phyloP scores from a whole-genome alignment of 148 eudicot species.

The Vaccinium corymbosum region DNA sequence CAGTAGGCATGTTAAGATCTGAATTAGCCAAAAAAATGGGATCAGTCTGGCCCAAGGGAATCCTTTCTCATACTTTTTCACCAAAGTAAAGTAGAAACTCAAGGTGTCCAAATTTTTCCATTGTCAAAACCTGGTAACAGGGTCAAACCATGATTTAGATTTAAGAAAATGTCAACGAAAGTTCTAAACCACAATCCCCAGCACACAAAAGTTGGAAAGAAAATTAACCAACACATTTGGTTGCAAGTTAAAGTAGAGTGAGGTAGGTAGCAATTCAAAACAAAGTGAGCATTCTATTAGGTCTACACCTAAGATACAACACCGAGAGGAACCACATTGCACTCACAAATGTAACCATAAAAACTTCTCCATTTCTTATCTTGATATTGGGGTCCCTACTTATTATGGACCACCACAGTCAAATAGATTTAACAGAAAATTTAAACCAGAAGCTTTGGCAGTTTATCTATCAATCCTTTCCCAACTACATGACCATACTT shows the following conservation, averaged over 20 bases:
- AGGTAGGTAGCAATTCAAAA: background rate
- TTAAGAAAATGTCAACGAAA: background rate
- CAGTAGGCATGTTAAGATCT: constrained; percentile 97
- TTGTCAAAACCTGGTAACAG: constrained; percentile 62
- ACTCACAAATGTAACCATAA: background rate
- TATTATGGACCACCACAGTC: background rate
- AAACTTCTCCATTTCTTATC: background rate
- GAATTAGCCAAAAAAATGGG: constrained; percentile 92
- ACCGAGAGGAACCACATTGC: background rate
- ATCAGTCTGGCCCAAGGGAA: constrained; percentile 70
- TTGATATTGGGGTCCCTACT: background rate
- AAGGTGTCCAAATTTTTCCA: constrained; percentile 89
- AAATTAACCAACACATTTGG: background rate
- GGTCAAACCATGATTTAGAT: background rate
- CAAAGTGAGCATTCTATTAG: background rate
- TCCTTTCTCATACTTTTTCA: constrained; percentile 62
- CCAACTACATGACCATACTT: background rate
- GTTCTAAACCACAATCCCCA: background rate
- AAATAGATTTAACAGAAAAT: background rate
- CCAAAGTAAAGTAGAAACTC: constrained; percentile 40
- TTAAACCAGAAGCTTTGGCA: background rate
- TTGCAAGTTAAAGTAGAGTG: background rate
- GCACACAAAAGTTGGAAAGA: background rate
- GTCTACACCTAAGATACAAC: background rate
- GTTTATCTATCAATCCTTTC: background rate